phyloP scores from a whole-genome alignment of 75 land plant species.

The Pseudotsuga menziesii region DNA sequence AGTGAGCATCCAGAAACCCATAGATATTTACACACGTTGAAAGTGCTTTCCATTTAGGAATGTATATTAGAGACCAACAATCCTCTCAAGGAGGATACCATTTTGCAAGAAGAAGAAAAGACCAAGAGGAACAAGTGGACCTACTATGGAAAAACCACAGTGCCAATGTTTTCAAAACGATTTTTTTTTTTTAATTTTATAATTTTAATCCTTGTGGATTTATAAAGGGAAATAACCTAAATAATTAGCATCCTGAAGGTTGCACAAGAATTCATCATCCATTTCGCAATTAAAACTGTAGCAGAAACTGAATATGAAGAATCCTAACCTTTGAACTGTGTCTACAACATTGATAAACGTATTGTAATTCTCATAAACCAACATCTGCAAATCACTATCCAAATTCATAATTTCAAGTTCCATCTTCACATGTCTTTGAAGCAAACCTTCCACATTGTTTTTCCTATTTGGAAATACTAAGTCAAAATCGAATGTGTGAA shows the following conservation, averaged over 20 bases:
- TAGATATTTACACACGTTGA: too few species aligned
- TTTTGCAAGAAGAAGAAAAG: too few species aligned
- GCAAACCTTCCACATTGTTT: constrained; percentile 73
- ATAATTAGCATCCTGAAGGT: not conserved
- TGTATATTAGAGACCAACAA: too few species aligned
- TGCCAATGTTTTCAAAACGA: too few species aligned
- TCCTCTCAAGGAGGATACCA: too few species aligned
- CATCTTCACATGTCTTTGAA: constrained; percentile 94
- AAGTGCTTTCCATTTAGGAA: too few species aligned
- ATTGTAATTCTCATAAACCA: constrained; percentile 98
- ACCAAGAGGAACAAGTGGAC: not conserved
- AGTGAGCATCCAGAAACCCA: too few species aligned
- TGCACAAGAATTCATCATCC: not conserved
- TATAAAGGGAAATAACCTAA: not conserved
- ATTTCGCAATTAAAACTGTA: not conserved
- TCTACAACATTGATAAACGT: constrained; percentile 98
- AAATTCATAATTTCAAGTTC: constrained; percentile 97
- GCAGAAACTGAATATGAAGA: not conserved
- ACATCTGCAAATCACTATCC: constrained; percentile 95
- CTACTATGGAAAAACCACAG: too few species aligned
- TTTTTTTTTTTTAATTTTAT: not conserved
- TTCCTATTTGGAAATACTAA: constrained; percentile 44
- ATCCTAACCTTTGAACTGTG: constrained; percentile 75
- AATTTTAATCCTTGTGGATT: not conserved
- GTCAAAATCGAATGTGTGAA: not conserved